A percentile compares a stretch with the other conserved stretches of the same genome.
These are phyloP conservation scores for Eleusine coracana DNA, from an alignment of 176 grass and related monocot genomes.

Conservation along the genomic window DNA sequence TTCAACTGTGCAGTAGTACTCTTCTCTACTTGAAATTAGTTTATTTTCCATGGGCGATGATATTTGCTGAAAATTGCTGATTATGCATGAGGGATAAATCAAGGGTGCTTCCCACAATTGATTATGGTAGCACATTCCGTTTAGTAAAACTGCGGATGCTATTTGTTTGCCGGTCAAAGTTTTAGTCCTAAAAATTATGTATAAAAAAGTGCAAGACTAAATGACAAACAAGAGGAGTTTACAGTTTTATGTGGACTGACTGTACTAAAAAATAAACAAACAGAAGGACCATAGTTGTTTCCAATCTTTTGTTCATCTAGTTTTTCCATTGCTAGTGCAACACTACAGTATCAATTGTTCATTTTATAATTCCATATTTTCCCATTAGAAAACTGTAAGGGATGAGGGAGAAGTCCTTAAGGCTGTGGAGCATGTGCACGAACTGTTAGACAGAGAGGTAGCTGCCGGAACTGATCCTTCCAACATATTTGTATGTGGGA, in stretches of 20 bases:
- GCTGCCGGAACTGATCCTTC: constrained; percentile 40
- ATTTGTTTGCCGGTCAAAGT: neutral
- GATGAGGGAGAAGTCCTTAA: constrained; percentile 52
- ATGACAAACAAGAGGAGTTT: neutral
- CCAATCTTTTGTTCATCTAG: neutral
- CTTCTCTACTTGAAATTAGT: neutral
- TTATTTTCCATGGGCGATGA: neutral
- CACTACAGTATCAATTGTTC: neutral
- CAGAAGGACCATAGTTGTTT: neutral
- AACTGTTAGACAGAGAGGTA: constrained; percentile 56
- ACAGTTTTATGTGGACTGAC: neutral
- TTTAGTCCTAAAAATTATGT: neutral
- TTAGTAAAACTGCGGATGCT: neutral
- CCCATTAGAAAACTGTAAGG: constrained; percentile 45
- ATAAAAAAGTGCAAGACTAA: neutral
- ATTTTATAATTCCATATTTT: neutral
- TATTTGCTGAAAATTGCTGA: neutral
- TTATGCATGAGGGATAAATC: neutral
- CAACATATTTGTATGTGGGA: constrained; percentile 64
- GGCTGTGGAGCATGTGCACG: constrained; percentile 60
- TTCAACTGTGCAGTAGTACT: neutral
- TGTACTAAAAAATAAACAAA: neutral
- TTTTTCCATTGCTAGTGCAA: neutral
- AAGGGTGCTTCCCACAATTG: neutral
- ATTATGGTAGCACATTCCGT: neutral